phyloP scores from a whole-genome alignment of 2,329 filamentous ascomycete species.

The Fusarium burgessii region DNA sequence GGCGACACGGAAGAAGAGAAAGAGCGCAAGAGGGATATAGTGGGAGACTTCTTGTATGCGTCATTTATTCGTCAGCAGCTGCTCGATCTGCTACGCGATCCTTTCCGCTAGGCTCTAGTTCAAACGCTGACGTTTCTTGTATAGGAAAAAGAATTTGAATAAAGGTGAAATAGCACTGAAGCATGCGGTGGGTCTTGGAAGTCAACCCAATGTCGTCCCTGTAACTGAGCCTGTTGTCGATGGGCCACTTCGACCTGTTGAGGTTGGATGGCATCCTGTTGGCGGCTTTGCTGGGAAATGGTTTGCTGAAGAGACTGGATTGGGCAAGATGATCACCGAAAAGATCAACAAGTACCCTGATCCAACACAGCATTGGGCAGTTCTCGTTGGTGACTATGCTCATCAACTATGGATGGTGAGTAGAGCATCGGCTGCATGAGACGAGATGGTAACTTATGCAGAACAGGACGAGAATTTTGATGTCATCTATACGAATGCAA shows the following conservation, averaged over 20 bases:
- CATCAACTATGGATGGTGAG: constrained; percentile 71
- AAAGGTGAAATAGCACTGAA: constrained; percentile 54
- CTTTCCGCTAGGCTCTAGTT: background rate
- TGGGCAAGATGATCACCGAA: constrained; percentile 68
- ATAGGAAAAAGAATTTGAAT: constrained; percentile 49
- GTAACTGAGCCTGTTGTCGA: constrained; percentile 46
- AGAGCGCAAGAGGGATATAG: constrained; percentile 49
- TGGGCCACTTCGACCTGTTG: constrained; percentile 54
- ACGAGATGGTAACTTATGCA: background rate
- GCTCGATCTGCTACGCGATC: background rate
- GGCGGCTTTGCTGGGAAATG: constrained; percentile 67
- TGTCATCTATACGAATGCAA: constrained; percentile 68
- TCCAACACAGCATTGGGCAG: constrained; percentile 71
- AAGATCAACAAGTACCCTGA: constrained; percentile 67
- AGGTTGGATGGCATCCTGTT: constrained; percentile 70
- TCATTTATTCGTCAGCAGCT: constrained; percentile 24
- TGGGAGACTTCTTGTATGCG: constrained; percentile 51
- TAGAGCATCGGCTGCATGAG: background rate
- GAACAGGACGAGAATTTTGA: constrained; percentile 65
- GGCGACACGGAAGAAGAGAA: constrained; percentile 25
- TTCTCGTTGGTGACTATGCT: constrained; percentile 66
- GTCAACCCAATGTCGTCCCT: constrained; percentile 50
- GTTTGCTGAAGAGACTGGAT: constrained; percentile 67
- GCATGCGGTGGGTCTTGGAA: constrained; percentile 51
- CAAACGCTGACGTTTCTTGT: constrained; percentile 6